These are phyloP conservation scores for Penicillium dipodomyicola DNA, from an alignment of 495 filamentous ascomycete genomes.

Conservation along the genomic window DNA sequence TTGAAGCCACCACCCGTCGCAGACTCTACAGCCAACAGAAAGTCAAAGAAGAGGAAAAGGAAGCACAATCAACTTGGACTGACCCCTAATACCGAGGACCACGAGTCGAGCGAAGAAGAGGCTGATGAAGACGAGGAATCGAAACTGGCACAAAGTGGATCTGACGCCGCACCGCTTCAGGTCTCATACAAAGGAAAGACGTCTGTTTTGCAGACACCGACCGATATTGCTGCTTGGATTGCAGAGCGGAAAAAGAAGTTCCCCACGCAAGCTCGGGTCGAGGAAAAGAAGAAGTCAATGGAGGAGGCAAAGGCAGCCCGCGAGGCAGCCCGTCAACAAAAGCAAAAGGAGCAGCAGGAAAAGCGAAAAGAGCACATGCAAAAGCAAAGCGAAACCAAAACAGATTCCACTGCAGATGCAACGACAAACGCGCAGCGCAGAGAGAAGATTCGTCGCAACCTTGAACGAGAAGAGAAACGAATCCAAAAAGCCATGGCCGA, in stretches of 20 bases:
- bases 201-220: slow-evolving; percentile 48
- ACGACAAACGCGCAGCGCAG: slow-evolving; percentile 46
- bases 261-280: slow-evolving; percentile 66
- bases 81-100: slow-evolving; percentile 68
- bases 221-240: slow-evolving; percentile 78
- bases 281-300: slow-evolving; percentile 47
- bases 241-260: slow-evolving; percentile 73
- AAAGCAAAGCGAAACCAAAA: slow-evolving; percentile 24
- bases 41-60: slow-evolving; percentile 71
- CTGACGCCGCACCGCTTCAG: slow-evolving; percentile 36
- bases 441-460: slow-evolving; percentile 48
- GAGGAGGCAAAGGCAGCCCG: slow-evolving; percentile 43
- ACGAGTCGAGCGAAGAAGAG: slow-evolving; percentile 69
- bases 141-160: slow-evolving; percentile 37
- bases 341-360: slow-evolving; percentile 30
- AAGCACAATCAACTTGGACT: slow-evolving; percentile 77
- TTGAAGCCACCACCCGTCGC: slow-evolving; percentile 59
- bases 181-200: slow-evolving; percentile 46
- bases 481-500: slow-evolving; percentile 49
- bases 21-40: slow-evolving; percentile 28
- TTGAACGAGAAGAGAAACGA: slow-evolving; percentile 48
- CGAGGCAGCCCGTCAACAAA: slow-evolving; percentile 33
- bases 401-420: slow-evolving; percentile 34
- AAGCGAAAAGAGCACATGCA: slow-evolving; percentile 25
- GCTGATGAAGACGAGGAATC: slow-evolving; percentile 59